Evolutionary conservation across 257 asterid species (phyloP), one percentile per base, ranked within the genome.

Genomic region (Penstemon newberryi): DNA sequence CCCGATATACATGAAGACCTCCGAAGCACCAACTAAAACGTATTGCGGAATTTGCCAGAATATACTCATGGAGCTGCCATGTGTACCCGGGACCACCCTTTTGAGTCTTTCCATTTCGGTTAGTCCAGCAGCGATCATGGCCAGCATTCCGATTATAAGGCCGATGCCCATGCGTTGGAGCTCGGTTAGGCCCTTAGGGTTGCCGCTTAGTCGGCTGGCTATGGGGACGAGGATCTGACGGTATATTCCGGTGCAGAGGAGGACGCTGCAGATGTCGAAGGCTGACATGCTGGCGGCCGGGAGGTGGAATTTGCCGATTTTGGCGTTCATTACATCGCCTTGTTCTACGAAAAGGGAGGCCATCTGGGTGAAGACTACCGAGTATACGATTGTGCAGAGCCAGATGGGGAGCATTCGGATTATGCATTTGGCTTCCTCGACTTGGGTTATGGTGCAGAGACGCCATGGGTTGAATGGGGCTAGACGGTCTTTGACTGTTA

Each of bases 111-210:
- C 68, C 0, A 71, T 52, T 73, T 89, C 95, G 0, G 91, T 85
- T 1, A 84, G 0, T 0, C 89, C 95, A 0, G 96, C 96, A 11
- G 91, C 89, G 55, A 87, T 43, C 95, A 89, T 89, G 0, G 92
- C 83, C 39, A 89, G 50, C 79, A 87, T 67, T 45, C 86, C 94
- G 54, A 91, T 85, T 33, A 89, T 19, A 3, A 91, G 81, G 8
- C 98, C 96, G 8, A 79, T 79, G 1, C 98, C 98, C 95, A 91
- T 91, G 54, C 98, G 78, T 55, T 87, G 96, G 61, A 91, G 94
- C 81, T 87, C 93, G 0, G 89, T 83, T 33, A 87, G 52, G 15
- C 96, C 98, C 57, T 58, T 78, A 3, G 89, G 89, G 68, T 80
- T 79, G 25, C 84, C 73, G 45, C 75, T 89, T 4, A 85, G 4